Evolutionary conservation across 139 green algal genomes (phyloP), one percentile per base, ranked within the genome.

Genomic region (Nannochloris sp.): DNA sequence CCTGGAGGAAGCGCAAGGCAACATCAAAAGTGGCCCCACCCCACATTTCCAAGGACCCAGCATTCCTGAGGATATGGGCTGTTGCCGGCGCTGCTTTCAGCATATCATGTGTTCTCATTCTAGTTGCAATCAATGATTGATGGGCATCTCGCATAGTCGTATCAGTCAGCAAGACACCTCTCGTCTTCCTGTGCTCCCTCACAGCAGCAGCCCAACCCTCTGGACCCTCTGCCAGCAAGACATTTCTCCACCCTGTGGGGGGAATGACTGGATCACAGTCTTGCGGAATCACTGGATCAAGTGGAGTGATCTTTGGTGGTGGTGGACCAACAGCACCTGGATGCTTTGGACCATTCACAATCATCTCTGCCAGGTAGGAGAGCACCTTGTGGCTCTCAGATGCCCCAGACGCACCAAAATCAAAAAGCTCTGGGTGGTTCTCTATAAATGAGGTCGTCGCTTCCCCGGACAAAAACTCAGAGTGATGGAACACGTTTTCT

Each of bases 21-120:
- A 96, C 90, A 69, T 96, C 90, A 69, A 96, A 96, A 4, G 90
- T 97, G 27, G 89, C 90, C 4, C 90, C 90, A 44, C 90, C 90
- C 90, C 90, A 97, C 78, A 92, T 87, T 79, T 97, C 90, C 50
- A 97, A 66, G 7, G 74, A 88, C 15, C 80, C 84, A 18, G 79
- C 81, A n/a, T 76, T 64, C 24, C 67, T 69, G 65, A 95, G 70
- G 51, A 90, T 71, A 57, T 73, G 67, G 0, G 82, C 61, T 12
- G 89, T 95, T 69, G 77, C 78, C 18, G 75, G 72, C 4, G 85
- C 86, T 16, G 76, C 83, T 57, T 82, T 84, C 7, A 92, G 67
- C 70, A 97, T 83, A 85, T 97, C 90, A 58, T 85, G 74, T 1
- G 86, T 96, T 67, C 87, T 82, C 60, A 84, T 62, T 21, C 70